Evolutionary conservation across 345 rosid species (phyloP).

Genomic region (Cardamine resedifolia): DNA sequence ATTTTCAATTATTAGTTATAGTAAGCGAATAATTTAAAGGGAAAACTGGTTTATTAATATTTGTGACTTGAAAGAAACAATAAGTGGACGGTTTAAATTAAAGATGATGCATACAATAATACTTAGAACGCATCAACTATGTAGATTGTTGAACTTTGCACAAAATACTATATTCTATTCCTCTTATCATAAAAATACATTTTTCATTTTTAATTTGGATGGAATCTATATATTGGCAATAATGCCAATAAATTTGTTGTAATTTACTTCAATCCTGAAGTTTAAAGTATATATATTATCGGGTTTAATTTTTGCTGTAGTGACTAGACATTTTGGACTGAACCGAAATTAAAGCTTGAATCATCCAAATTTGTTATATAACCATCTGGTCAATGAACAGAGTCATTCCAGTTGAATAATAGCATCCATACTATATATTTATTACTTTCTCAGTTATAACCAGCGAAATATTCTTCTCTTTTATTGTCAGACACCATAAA

Average conservation of each 20-base stretch:
- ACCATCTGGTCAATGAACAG: not conserved
- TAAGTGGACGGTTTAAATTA: not conserved
- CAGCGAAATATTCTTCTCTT: not conserved
- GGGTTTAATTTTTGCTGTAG: not conserved
- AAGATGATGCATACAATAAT: not conserved
- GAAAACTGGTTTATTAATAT: not conserved
- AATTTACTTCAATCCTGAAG: not conserved
- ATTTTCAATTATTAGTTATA: not conserved
- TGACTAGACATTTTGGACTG: not conserved
- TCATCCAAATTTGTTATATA: not conserved
- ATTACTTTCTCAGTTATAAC: not conserved
- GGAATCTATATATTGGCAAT: not conserved
- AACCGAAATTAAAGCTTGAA: slow-evolving; percentile 6
- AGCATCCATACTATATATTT: not conserved
- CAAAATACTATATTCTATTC: not conserved
- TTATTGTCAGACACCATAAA: not conserved
- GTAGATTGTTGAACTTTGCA: not conserved
- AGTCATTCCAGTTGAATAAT: not conserved
- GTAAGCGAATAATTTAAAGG: not conserved
- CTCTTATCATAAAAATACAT: not conserved
- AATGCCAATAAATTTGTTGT: not conserved
- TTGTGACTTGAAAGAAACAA: not conserved
- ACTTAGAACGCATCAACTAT: slow-evolving; percentile 3
- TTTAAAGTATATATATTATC: not conserved
- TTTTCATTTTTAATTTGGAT: not conserved